These are phyloP conservation scores for Chaetomium sp. DNA, from an alignment of 2,329 filamentous ascomycete species.

Conservation along the genomic window DNA sequence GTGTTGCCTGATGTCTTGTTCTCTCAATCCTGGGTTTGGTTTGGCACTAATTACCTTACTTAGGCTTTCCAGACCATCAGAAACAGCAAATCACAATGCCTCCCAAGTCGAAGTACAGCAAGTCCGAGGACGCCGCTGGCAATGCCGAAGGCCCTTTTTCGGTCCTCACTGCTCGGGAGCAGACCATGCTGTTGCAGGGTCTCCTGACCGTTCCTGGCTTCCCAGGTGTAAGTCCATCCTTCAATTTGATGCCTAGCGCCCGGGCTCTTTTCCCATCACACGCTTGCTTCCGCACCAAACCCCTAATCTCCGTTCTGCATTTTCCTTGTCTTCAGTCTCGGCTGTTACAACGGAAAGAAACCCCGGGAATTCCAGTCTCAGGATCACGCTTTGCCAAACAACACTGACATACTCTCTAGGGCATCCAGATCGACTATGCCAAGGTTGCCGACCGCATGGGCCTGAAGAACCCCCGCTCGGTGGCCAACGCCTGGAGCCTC, in stretches of 20 bases:
- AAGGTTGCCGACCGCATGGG: slow-evolving; percentile 9
- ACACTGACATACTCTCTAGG: background rate
- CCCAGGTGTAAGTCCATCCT: slow-evolving; percentile 3
- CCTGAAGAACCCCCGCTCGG: background rate
- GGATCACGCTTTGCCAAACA: background rate
- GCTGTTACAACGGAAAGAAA: background rate
- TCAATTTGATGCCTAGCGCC: background rate
- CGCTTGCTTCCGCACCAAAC: too few species aligned
- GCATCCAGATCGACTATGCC: background rate
- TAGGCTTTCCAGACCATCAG: background rate
- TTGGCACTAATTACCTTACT: background rate
- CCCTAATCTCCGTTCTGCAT: background rate
- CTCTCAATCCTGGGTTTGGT: background rate
- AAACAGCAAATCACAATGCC: background rate
- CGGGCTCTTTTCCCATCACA: too few species aligned
- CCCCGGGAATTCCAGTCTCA: too few species aligned
- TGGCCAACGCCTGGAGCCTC: slow-evolving; percentile 11
- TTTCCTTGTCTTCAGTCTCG: background rate
- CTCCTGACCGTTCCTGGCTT: background rate
- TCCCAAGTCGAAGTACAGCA: background rate
- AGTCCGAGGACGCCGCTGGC: background rate
- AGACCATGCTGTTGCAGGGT: slow-evolving; percentile 2
- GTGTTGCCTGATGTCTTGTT: background rate
- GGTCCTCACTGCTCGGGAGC: background rate
- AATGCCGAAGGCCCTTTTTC: background rate